Evolutionary conservation across 2,329 filamentous ascomycete genomes (phyloP).

Genomic region (Fusarium sublunatum): DNA sequence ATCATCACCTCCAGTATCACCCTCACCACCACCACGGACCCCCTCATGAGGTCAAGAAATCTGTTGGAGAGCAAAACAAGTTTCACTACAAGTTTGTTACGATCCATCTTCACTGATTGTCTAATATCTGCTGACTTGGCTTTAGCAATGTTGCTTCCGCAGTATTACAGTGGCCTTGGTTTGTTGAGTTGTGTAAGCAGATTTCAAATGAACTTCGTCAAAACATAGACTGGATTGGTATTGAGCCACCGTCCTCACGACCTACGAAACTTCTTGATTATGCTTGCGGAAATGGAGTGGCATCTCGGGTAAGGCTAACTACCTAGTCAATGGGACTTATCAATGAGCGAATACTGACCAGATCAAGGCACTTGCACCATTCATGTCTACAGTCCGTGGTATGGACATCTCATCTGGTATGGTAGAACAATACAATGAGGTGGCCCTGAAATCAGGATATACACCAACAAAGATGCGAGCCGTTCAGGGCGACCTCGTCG

Average conservation of each 20-base stretch:
- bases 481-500: constrained; percentile 47
- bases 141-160: constrained; percentile 32
- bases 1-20: constrained; percentile 40
- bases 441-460: constrained; percentile 42
- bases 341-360: constrained; percentile 3
- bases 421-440: constrained; percentile 48
- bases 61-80: constrained; percentile 43
- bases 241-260: constrained; percentile 11
- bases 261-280: constrained; percentile 47
- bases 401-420: constrained; percentile 52
- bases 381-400: constrained; percentile 48
- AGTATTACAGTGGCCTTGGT: constrained; percentile 42
- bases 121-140: background rate
- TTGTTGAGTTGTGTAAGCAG: constrained; percentile 41
- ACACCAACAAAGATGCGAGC: constrained; percentile 46
- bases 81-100: constrained; percentile 43
- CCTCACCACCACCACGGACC: constrained; percentile 39
- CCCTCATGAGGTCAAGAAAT: constrained; percentile 17
- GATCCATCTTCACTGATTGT: fast-evolving
- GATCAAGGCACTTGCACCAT: constrained; percentile 48
- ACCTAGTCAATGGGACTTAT: fast-evolving
- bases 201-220: constrained; percentile 42
- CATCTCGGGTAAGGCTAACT: constrained; percentile 41
- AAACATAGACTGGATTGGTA: constrained; percentile 46
- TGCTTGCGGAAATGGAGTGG: constrained; percentile 48